These are phyloP conservation scores for Cryptosporidium tyzzeri DNA, from an alignment of 169 alveolate genomes.

Conservation along the genomic window DNA sequence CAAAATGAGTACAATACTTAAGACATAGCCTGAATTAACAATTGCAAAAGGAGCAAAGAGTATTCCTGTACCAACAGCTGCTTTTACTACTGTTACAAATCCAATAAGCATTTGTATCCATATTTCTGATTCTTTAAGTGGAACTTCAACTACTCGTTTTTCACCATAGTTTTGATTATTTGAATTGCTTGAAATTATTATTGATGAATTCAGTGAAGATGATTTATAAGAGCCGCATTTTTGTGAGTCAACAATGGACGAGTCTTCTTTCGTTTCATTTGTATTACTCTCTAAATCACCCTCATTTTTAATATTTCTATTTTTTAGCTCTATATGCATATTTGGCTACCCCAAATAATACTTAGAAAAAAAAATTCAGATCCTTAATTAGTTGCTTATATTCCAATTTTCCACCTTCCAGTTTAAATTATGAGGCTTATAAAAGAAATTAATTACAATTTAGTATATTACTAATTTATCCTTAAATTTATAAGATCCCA, in stretches of 20 bases:
- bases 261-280: slow-evolving; percentile 7
- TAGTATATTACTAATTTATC: no score
- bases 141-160: slow-evolving; percentile 21
- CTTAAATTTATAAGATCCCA: not conserved
- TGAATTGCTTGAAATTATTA: not conserved
- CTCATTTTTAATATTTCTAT: not conserved
- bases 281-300: slow-evolving; percentile 32
- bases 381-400: not conserved
- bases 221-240: slow-evolving; percentile 14
- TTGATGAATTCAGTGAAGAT: not conserved
- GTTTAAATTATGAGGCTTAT: not conserved
- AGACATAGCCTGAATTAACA: slow-evolving; percentile 46
- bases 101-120: slow-evolving; percentile 70
- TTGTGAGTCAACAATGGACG: not conserved
- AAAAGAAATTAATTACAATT: no score
- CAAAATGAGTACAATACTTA: slow-evolving; percentile 14
- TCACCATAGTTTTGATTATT: not conserved
- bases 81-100: slow-evolving; percentile 57
- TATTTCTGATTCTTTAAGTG: slow-evolving; percentile 51
- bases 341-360: not conserved
- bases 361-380: not conserved
- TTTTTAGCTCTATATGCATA: slow-evolving; percentile 3
- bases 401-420: not conserved
- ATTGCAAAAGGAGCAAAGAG: slow-evolving; percentile 60
- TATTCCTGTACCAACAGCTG: slow-evolving; percentile 64